Evolutionary conservation across 495 filamentous ascomycete species (phyloP), one percentile per base, ranked within the genome.

Genomic region (Hypoxylon fragiforme): DNA sequence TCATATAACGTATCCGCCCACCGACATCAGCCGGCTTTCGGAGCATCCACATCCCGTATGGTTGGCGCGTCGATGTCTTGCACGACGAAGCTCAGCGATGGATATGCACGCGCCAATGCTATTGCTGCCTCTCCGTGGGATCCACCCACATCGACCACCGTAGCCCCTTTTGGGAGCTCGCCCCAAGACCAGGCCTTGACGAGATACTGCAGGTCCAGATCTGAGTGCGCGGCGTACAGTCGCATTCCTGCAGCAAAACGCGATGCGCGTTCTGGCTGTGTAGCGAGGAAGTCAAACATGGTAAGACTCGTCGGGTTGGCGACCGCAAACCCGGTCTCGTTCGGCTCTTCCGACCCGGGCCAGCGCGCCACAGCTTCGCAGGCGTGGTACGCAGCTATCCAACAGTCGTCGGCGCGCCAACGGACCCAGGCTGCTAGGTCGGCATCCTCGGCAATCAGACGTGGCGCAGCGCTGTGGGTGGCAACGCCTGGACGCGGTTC

Each of bases 141-240:
- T 1, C 77, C 77, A 12, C 76, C 78, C 2, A 81, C 58, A 50
- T 79, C 75, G 15, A 77, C 69, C 6, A 75, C 38, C 0, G 64
- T n/a, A 34, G 57, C 2, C 3, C 16, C 9, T 1, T 3, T 45
- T 48, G 14, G 66, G 40, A 13, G 56, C 13, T 16, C 38, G 26
- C 55, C 49, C 69, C 64, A 74, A 35, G 61, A 49, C 43, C 66
- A 74, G 24, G 44, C 52, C n/a, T 70, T 45, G 3, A 73, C 18
- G 2, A 73, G 38, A 32, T 72, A 60, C 9, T 36, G 36, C 7
- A 62, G 3, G 22, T 70, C 60, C 22, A 70, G 69, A 15, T 63
- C 67, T 16, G 67, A 59, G 0, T 58, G 40, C 5, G 51, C 36
- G n/a, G n/a, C n/a, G n/a, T n/a, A n/a, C n/a, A n/a, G n/a, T n/a